A percentile compares a stretch with the other conserved stretches of the same genome.
phyloP scores from a whole-genome alignment of 352 stramenopile genomes.

The Globisporangium irregulare region DNA sequence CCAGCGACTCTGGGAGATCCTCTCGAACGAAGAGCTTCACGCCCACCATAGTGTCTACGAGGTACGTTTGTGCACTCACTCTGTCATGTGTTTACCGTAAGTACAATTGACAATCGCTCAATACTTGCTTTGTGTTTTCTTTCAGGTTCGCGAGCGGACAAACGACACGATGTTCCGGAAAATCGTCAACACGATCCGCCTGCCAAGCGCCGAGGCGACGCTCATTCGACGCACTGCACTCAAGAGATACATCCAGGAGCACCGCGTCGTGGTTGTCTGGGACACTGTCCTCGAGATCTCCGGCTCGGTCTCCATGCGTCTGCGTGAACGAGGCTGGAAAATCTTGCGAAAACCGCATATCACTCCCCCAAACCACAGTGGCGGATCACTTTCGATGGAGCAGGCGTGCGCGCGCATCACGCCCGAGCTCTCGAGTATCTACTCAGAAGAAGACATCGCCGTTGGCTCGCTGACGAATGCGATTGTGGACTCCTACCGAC shows the following conservation, averaged over 20 bases:
- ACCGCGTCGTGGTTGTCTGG: conserved; percentile 10
- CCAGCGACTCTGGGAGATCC: background rate
- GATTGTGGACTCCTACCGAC: conserved; percentile 42
- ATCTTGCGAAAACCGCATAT: background rate
- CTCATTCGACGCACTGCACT: conserved; percentile 8
- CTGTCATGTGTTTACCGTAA: no score
- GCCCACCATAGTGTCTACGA: background rate
- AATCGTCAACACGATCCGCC: conserved; percentile 8
- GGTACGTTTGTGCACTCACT: background rate
- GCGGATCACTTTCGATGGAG: background rate
- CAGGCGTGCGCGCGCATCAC: conserved; percentile 12
- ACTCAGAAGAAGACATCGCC: conserved; percentile 16
- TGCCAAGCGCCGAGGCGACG: conserved; percentile 6
- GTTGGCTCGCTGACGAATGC: conserved; percentile 45
- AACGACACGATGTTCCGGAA: conserved; percentile 10
- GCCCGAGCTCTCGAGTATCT: conserved; percentile 11
- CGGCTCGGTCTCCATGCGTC: conserved; percentile 1
- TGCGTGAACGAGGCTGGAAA: conserved; percentile 13
- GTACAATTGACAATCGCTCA: no score
- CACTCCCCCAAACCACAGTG: background rate
- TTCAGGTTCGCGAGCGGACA: conserved; percentile 9
- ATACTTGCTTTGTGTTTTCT: no score
- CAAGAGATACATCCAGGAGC: conserved; percentile 1
- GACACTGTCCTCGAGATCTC: conserved; percentile 10
- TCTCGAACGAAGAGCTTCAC: background rate